Base-by-base conservation (phyloP, 352 stramenopile species). In the Lagenidium giganteum region DNA sequence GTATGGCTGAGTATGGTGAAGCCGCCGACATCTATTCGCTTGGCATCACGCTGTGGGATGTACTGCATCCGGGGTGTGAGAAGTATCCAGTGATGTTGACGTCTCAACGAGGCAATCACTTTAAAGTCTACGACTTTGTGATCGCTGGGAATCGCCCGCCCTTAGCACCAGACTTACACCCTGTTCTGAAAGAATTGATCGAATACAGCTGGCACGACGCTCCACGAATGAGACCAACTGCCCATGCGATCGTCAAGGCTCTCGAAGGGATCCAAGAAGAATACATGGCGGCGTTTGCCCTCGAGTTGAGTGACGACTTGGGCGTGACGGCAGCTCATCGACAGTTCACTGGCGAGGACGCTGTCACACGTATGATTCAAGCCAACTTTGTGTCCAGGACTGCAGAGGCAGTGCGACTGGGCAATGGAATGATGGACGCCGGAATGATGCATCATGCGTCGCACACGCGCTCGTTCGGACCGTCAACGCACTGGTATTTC, bases 201-300 rank as follows among this genome's bases (percentile, higher is more conserved):
- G 50, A 49, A 12, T 54, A 35, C 4, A 34, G 62, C 4, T 86
- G 75, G 72, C 53, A 81, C 8, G 42, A 42, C 0, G 56, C 80
- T 17, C 57, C 72, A 8, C 61, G 28, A 9, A 27, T 40, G 4
- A 67, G 75, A 2, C 72, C 72, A 5, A 67, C 67, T 1, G 71
- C 67, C 35, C 38, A 56, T 12, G 40, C 63, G 29, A 67, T 87
- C 36, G 70, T 84, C n/a, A 23, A 25, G 5, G 24, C 27, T 1
- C 55, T 87, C 0, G 72, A 84, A 28, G 42, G 2, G 5, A 59
- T 84, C n/a, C 69, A 84, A 47, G 69, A 80, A 64, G 71, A 82
- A 33, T 8, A 75, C n/a, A 20, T 77, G 6, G 53, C 61, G 9
- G 51, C 51, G 9, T 46, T 83, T 2, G 64, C 67, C 2, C 43